Evolutionary conservation across 2,329 filamentous ascomycete species (phyloP), one percentile per base, ranked within the genome.

Genomic region (Ascochyta koolunga): DNA sequence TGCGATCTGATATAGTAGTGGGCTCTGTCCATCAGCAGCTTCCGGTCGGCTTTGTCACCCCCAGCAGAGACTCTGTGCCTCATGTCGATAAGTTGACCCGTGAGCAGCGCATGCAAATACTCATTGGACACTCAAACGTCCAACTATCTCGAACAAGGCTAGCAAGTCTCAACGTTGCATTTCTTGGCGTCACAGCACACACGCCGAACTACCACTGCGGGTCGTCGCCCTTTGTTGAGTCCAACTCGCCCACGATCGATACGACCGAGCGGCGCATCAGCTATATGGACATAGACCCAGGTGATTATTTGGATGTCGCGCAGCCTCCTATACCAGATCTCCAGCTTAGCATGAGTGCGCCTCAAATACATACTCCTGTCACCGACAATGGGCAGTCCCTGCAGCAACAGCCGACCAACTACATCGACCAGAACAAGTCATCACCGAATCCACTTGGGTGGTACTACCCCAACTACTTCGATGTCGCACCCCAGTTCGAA

Each of bases 261-360:
- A 59, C 61, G 2, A 39, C 54, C 19, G 62, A 61, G 24, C 66
- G 66, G 27, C 72, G 71, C 33, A 72, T 74, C 27, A 75, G 72
- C 54, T 74, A 72, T 49, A 74, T 75, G 70, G 72, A 75, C 36
- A 50, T 74, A n/a, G 71, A 74, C 54, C 64, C 68, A 16, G 68
- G 61, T 10, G 61, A 68, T 33, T 73, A 61, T 48, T 46, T 71
- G 9, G 64, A 65, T 27, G 60, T 73, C 29, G 56, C 62, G 1
- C 67, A 73, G 19, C 66, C 66, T 22, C 60, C 59, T 11, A 69
- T 72, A 44, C 69, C 69, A 7, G 59, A 65, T 21, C 53, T 70
- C 22, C 62, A 67, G 29, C 61, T 64, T 11, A 56, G 50, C 37
- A 60, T 71, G 46, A 61, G 57, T 42, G 46, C 62, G 45, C 55